A percentile compares a stretch with the other conserved stretches of the same genome.
phyloP scores from a whole-genome alignment of 345 rosid species.

The Citrus mangshanensis region DNA sequence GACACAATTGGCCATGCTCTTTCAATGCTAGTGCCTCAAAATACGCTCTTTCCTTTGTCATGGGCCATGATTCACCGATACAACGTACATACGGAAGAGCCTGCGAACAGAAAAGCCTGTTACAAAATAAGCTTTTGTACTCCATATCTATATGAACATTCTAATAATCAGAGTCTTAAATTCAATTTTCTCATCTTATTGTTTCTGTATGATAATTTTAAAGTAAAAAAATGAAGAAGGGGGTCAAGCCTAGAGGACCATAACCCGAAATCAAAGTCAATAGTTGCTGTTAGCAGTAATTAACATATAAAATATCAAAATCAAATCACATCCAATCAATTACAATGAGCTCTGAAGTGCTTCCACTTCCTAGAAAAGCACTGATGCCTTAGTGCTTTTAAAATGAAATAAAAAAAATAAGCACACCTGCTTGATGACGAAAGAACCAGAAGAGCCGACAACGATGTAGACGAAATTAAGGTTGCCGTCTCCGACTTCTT shows the following conservation, averaged over 20 bases:
- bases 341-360: neutral
- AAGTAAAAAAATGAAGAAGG: neutral
- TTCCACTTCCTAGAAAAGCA: neutral
- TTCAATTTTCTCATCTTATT: neutral
- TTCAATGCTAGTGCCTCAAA: conserved; percentile 66
- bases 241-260: neutral
- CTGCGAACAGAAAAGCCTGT: conserved; percentile 26
- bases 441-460: conserved; percentile 54
- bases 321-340: neutral
- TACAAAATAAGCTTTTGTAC: neutral
- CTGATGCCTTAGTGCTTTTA: neutral
- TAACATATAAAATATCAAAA: neutral
- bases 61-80: conserved; percentile 96
- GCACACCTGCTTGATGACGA: conserved; percentile 92
- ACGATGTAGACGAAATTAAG: conserved; percentile 90
- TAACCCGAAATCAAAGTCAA: neutral
- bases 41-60: conserved; percentile 92
- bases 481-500: conserved; percentile 98
- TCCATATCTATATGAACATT: neutral
- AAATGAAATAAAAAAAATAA: neutral
- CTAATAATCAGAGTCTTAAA: neutral
- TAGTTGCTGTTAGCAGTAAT: neutral
- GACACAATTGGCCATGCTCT: conserved; percentile 64
- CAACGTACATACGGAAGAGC: conserved; percentile 90
- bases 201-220: neutral